phyloP scores from a whole-genome alignment of 1,139 yeast species.

The Suhomyces wounanorum region DNA sequence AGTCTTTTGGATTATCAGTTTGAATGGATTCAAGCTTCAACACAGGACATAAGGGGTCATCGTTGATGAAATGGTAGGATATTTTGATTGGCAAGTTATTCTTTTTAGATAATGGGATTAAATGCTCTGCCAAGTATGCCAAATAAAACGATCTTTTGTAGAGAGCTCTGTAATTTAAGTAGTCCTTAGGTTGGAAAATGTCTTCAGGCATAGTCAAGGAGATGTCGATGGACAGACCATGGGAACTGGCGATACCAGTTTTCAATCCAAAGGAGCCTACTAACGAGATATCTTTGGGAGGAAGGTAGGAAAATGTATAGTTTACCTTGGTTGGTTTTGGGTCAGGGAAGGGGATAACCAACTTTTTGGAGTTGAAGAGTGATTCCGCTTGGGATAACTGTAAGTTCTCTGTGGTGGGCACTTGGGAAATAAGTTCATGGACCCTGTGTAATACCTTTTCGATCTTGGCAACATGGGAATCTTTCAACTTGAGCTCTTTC shows the following conservation, averaged over 20 bases:
- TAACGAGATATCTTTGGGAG: constrained; percentile 77
- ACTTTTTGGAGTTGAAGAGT: constrained; percentile 48
- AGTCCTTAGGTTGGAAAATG: constrained; percentile 83
- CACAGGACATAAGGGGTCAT: constrained; percentile 66
- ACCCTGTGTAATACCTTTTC: constrained; percentile 79
- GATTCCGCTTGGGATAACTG: constrained; percentile 55
- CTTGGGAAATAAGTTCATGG: constrained; percentile 64
- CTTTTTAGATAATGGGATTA: constrained; percentile 56
- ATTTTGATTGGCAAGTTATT: constrained; percentile 58
- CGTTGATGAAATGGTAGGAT: constrained; percentile 60
- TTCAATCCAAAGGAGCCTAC: constrained; percentile 90
- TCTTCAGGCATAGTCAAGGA: constrained; percentile 77
- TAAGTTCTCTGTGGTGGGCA: constrained; percentile 57
- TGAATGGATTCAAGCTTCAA: constrained; percentile 55
- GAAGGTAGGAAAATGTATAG: constrained; percentile 65
- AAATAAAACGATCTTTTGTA: constrained; percentile 88
- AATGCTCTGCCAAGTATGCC: constrained; percentile 70
- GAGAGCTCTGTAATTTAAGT: constrained; percentile 82
- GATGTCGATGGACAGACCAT: constrained; percentile 71
- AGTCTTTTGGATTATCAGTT: constrained; percentile 50
- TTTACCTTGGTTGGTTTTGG: constrained; percentile 76
- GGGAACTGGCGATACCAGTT: constrained; percentile 66
- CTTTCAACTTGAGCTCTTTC: constrained; percentile 75
- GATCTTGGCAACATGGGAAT: constrained; percentile 61
- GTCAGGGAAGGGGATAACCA: constrained; percentile 83